Percentiles rank a stretch among this genome's conserved stretches.
Evolutionary conservation across 2,329 filamentous ascomycete species (phyloP).

Genomic region (Calonectria pseudoturangicola): DNA sequence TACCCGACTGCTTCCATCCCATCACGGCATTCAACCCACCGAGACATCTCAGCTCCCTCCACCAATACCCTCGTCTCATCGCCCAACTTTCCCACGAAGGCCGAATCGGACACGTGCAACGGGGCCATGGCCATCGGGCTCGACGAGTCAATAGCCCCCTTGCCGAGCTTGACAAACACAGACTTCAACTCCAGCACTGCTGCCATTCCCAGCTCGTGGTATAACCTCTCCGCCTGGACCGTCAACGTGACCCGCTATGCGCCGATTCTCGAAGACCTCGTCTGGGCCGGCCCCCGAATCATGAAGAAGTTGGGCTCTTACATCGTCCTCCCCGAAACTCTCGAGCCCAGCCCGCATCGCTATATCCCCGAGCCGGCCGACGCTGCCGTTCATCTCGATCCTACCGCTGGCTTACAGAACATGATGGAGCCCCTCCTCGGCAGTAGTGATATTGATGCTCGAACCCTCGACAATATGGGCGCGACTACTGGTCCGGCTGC

Average conservation of each 20-base stretch:
- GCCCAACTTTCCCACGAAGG: neutral
- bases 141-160: conserved; percentile 44
- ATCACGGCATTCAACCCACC: conserved; percentile 4
- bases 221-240: conserved; percentile 74
- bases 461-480: conserved; percentile 39
- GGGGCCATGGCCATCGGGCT: conserved; percentile 53
- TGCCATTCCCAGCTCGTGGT: conserved; percentile 62
- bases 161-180: conserved; percentile 46
- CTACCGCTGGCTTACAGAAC: conserved; percentile 52
- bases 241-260: conserved; percentile 76
- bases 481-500: conserved; percentile 42
- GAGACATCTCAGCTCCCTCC: neutral
- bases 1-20: neutral
- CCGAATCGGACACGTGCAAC: conserved; percentile 5
- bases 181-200: conserved; percentile 38
- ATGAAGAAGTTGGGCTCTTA: conserved; percentile 81
- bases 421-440: conserved; percentile 55
- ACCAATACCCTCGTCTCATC: neutral
- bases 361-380: conserved; percentile 48
- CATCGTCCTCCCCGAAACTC: conserved; percentile 74
- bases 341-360: conserved; percentile 71
- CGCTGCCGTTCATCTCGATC: conserved; percentile 48
- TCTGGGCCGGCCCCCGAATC: conserved; percentile 82
- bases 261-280: conserved; percentile 80
- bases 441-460: conserved; percentile 36